These are phyloP conservation scores for Pyronema domesticum DNA, from an alignment of 495 filamentous ascomycete genomes.

Conservation along the genomic window DNA sequence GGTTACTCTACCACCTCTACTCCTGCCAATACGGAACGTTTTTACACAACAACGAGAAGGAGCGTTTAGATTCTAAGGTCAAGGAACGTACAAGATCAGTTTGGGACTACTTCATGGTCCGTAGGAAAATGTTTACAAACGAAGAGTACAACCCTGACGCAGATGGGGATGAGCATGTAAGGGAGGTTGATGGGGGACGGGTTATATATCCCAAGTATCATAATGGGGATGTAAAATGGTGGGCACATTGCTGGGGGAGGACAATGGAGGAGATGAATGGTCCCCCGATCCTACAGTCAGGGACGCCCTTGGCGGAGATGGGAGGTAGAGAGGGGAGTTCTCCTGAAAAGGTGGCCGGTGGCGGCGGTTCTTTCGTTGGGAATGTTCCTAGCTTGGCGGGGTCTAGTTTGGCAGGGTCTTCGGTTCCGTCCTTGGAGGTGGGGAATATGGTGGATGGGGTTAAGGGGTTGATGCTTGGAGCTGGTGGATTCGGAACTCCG, in stretches of 20 bases:
- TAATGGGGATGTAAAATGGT: constrained; percentile 63
- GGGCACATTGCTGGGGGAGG: constrained; percentile 72
- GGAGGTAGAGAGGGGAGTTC: background rate
- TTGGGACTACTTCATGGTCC: constrained; percentile 84
- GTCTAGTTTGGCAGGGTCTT: constrained; percentile 2
- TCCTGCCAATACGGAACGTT: constrained; percentile 97
- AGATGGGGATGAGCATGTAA: constrained; percentile 41
- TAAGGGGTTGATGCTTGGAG: constrained; percentile 13
- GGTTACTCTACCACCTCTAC: constrained; percentile 84
- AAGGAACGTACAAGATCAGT: constrained; percentile 66
- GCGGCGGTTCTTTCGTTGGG: too few species aligned
- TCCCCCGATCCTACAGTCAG: constrained; percentile 11
- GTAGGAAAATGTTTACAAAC: constrained; percentile 64
- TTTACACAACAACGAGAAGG: constrained; percentile 84
- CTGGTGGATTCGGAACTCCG: constrained; percentile 4
- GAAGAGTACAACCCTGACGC: constrained; percentile 55
- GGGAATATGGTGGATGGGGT: constrained; percentile 12
- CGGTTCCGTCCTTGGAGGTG: constrained; percentile 7
- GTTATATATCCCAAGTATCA: constrained; percentile 58
- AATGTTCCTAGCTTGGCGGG: background rate
- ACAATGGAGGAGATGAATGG: constrained; percentile 88
- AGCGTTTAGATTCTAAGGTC: constrained; percentile 57
- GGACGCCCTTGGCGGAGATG: background rate
- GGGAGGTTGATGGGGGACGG: constrained; percentile 56
- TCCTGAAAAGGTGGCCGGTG: too few species aligned